Base-by-base conservation (phyloP, 2,329 filamentous ascomycete genomes). In the Trichoderma semiorbis region DNA sequence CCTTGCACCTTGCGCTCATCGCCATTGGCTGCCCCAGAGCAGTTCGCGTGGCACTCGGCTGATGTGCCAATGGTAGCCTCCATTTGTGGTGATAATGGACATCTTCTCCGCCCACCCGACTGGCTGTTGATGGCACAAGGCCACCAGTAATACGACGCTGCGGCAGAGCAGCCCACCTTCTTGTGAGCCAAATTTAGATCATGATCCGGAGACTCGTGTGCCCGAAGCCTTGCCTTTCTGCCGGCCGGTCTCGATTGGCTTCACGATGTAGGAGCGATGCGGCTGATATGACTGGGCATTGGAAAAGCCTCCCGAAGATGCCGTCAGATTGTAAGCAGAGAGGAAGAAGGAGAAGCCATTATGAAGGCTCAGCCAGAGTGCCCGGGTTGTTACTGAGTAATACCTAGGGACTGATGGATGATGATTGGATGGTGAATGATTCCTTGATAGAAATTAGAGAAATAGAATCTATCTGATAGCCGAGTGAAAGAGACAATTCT, bases 111-210 rank as follows among this genome's bases (percentile, higher is more conserved):
- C 39, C 67, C 67, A 24, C 57, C 39, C 16, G 24, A 61, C 36
- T 69, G 66, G 66, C 28, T 61, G 57, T 34, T 21, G 18, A 53
- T n/a, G 21, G 26, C 24, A 53, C 67, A 69, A 69, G 67, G 67
- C 57, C 39, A 12, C 67, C 67, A 69, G 53, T 69, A 34, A 53
- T 62, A 12, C 57, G 55, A 62, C 57, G 28, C 39, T 69, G 67
- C 47, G 30, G 32, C 14, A 53, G 47, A 39, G 47, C 28, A 30
- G 2, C 62, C 63, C 43, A n/a, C 63, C 32, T 21, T 21, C 7
- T 30, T 16, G 21, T 28, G 28, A 62, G 57, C 67, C 67, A 69
- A 69, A 69, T 62, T 34, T 69, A 69, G 67, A 62, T 36, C 67
- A 69, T 69, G 57, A 30, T 14, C 39, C 55, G 57, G 28, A 62